Percentiles rank a stretch among this genome's conserved stretches.
Conservation (phyloP, 495 filamentous ascomycete species). For the Lasiosphaeris hirsuta region DNA sequence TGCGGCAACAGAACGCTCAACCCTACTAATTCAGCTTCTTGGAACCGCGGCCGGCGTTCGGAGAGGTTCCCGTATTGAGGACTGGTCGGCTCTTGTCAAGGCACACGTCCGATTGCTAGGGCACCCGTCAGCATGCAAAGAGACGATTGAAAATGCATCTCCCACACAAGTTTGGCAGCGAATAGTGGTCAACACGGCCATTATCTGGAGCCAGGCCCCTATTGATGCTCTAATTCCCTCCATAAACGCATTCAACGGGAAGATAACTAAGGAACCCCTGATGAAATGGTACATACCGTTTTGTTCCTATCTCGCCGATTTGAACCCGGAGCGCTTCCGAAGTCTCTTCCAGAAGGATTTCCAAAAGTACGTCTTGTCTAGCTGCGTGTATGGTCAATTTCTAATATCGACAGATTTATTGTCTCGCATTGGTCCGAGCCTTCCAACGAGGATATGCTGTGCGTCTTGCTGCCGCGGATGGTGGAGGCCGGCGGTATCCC, state of each 20-base stretch:
- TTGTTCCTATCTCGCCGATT: slow-evolving; percentile 71
- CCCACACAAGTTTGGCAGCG: slow-evolving; percentile 50
- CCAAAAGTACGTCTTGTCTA: slow-evolving; percentile 55
- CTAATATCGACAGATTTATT: slow-evolving; percentile 57
- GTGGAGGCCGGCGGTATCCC: slow-evolving; percentile 52
- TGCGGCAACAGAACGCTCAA: slow-evolving; percentile 39
- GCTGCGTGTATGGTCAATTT: not conserved
- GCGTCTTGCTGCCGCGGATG: slow-evolving; percentile 66
- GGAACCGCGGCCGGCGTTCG: slow-evolving; percentile 68
- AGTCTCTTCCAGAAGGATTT: slow-evolving; percentile 75
- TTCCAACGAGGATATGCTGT: slow-evolving; percentile 62
- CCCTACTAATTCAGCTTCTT: slow-evolving; percentile 58
- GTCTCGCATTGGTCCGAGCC: slow-evolving; percentile 64
- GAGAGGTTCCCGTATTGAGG: slow-evolving; percentile 67
- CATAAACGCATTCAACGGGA: slow-evolving; percentile 58
- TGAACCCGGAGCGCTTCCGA: slow-evolving; percentile 72
- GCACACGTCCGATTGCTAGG: slow-evolving; percentile 54
- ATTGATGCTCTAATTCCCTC: slow-evolving; percentile 73
- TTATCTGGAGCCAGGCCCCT: slow-evolving; percentile 70
- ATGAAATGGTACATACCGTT: slow-evolving; percentile 75
- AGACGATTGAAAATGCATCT: slow-evolving; percentile 37
- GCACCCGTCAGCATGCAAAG: slow-evolving; percentile 31
- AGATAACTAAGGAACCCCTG: slow-evolving; percentile 59
- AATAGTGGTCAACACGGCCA: slow-evolving; percentile 59
- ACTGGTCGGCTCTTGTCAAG: slow-evolving; percentile 67